Evolutionary conservation across 2,329 filamentous ascomycete species (phyloP), one percentile per base, ranked within the genome.

Genomic region (Sphaerulina populicola): DNA sequence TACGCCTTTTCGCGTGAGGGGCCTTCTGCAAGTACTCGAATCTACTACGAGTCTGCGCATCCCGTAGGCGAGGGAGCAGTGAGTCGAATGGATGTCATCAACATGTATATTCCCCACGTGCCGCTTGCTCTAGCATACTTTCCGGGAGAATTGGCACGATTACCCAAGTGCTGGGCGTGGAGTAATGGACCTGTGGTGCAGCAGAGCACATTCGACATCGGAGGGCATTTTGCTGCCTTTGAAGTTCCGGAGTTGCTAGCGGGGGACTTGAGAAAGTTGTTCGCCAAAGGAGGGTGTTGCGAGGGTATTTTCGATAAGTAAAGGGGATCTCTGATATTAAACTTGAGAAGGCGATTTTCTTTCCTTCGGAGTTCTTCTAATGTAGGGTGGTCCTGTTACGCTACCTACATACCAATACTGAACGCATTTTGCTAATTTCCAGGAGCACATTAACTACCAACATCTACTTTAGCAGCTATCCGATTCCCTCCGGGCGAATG

Each of bases 171-270:
- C 9, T 51, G 53, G 49, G 53, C 49, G 4, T 46, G 46, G 42
- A 52, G 49, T 40, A 44, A 52, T 21, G 49, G 49, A 14, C 48
- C 48, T 2, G 38, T 55, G 7, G 53, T 55, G 30, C 49, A 52
- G 49, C 49, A 52, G 53, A 55, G n/a, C 12, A 46, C 44, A 6
- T 51, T 49, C n/a, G 41, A 52, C 41, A 49, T 42, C 3, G 53
- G 53, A 35, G 53, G 53, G 1, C 53, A 55, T 44, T 53, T 53
- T 31, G 51, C 47, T 35, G 51, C 51, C 14, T 53, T 49, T 12
- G 51, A 53, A 9, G 51, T 53, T 14, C 51, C 51, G 1, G 51
- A 39, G 21, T 12, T 53, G 40, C 9, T 53, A 8, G 51, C 45
- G 12, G 51, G 45, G 5, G 51, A 53, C 45, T 37, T 53, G 21